Evolutionary conservation across 83 land plant genomes (phyloP), one percentile per base, ranked within the genome.

Genomic region (Larix sibirica): DNA sequence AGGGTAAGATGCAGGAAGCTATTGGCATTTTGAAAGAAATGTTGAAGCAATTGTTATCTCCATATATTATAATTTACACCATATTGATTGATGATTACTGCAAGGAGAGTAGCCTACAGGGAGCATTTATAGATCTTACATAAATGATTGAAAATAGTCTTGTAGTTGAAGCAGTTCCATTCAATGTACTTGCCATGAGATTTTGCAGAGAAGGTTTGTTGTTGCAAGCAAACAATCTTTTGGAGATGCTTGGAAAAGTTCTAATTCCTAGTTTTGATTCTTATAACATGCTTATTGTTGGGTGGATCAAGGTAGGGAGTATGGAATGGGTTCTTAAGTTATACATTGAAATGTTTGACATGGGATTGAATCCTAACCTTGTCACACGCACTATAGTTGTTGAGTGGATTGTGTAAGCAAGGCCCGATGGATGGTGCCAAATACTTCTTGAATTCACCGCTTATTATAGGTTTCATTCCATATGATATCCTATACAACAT

Each of bases 1-100:
- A 70, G n/a, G 84, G 82, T 2, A 71, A 87, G n/a, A 54, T 81
- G 2, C 64, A 67, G 44, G 79, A 84, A 50, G 84, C 84, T 9
- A 79, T 38, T 70, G 9, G 38, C 5, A 24, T 81, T 77, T 26
- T 87, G 24, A 60, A 16, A 7, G 79, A 70, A 83, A 87, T 87
- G 86, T 33, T 68, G 21, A 74, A 79, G 63, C 0, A 59, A 5
- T 66, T 82, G 21, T 47, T 87, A 23, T 0, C 50, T 47, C 82
- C 86, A 82, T 64, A 87, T 74, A 44, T 64, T 61, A 42, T 64
- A 7, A 87, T 85, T 4, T 80, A 77, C 77, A 38, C 58, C 31
- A 62, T 79, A 68, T 79, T 88, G 44, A 80, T 84, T 44, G n/a
- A 26, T 80, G 86, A 80, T 20, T 16, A 69, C 40, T 69, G 3